Percentiles rank a stretch among this genome's conserved stretches.
Evolutionary conservation across 805 yeast genomes (phyloP).

Genomic region (Starmerella kuoi): DNA sequence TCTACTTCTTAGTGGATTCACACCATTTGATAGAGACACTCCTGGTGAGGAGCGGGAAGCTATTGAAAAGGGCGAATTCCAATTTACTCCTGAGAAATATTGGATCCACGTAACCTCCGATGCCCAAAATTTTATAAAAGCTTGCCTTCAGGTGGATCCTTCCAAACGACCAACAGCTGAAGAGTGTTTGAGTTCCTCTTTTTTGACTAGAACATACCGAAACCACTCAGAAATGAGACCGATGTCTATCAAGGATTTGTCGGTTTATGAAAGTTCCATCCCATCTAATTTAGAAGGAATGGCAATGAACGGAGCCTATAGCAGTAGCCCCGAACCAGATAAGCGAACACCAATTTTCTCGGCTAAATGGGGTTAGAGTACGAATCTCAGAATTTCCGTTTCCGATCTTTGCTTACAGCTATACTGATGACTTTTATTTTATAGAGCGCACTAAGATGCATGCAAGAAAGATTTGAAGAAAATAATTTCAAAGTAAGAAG

Average conservation of each 20-base stretch:
- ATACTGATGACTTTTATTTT: too few relatives aligned
- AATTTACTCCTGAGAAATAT: conserved; percentile 48
- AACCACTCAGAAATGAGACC: conserved; percentile 29
- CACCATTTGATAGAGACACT: conserved; percentile 66
- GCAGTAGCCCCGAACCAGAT: conserved; percentile 24
- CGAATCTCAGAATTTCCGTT: not conserved
- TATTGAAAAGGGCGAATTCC: conserved; percentile 44
- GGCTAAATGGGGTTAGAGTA: conserved; percentile 19
- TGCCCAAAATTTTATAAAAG: conserved; percentile 47
- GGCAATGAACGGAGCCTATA: conserved; percentile 29
- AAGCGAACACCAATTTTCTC: conserved; percentile 10
- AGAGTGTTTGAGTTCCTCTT: conserved; percentile 38
- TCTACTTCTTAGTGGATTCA: conserved; percentile 59
- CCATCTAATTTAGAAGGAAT: conserved; percentile 22
- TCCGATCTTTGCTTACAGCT: too few relatives aligned
- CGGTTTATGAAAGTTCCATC: not conserved
- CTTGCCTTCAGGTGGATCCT: conserved; percentile 41
- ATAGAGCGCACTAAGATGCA: too few relatives aligned
- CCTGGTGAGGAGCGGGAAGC: conserved; percentile 57
- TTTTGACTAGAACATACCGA: conserved; percentile 25
- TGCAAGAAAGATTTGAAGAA: too few relatives aligned
- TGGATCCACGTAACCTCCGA: conserved; percentile 40
- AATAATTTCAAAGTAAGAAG: too few relatives aligned
- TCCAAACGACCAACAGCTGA: conserved; percentile 37
- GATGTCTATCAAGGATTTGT: conserved; percentile 20